Evolutionary conservation across 2,329 filamentous ascomycete genomes (phyloP).

Genomic region (Colletotrichum horii): DNA sequence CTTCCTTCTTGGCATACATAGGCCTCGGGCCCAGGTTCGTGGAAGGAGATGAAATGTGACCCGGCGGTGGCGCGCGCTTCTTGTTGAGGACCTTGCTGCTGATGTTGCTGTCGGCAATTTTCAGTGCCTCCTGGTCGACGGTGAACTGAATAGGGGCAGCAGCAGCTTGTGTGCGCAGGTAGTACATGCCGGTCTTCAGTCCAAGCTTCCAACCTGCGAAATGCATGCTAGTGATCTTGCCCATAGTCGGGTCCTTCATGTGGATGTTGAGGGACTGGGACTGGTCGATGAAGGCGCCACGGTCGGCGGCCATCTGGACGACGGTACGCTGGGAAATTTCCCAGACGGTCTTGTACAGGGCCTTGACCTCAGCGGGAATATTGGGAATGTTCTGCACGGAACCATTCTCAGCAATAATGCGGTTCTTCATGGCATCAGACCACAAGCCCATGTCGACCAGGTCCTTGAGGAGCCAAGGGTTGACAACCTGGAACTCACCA

Average conservation of each 20-base stretch:
- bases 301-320: slow-evolving; percentile 97
- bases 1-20: slow-evolving; percentile 65
- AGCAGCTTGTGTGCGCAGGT: slow-evolving; percentile 96
- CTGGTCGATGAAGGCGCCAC: slow-evolving; percentile 98
- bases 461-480: slow-evolving; percentile 98
- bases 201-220: slow-evolving; percentile 99
- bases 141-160: slow-evolving; percentile 98
- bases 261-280: slow-evolving; percentile 99
- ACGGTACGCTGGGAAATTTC: slow-evolving; percentile 96
- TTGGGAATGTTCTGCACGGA: slow-evolving; percentile 97
- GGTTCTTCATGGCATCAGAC: slow-evolving; percentile 99
- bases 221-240: slow-evolving; percentile 99
- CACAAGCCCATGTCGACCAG: slow-evolving; percentile 97
- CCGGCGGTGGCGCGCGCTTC: slow-evolving; percentile 70
- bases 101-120: slow-evolving; percentile 82
- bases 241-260: slow-evolving; percentile 99
- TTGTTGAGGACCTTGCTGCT: slow-evolving; percentile 68
- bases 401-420: slow-evolving; percentile 95
- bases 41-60: slow-evolving; percentile 58
- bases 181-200: slow-evolving; percentile 99
- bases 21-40: slow-evolving; percentile 69
- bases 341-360: slow-evolving; percentile 99
- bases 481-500: slow-evolving; percentile 99
- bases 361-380: slow-evolving; percentile 94
- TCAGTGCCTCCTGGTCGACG: slow-evolving; percentile 94